phyloP scores from a whole-genome alignment of 2,329 filamentous ascomycete genomes.

The Fusarium globosum region DNA sequence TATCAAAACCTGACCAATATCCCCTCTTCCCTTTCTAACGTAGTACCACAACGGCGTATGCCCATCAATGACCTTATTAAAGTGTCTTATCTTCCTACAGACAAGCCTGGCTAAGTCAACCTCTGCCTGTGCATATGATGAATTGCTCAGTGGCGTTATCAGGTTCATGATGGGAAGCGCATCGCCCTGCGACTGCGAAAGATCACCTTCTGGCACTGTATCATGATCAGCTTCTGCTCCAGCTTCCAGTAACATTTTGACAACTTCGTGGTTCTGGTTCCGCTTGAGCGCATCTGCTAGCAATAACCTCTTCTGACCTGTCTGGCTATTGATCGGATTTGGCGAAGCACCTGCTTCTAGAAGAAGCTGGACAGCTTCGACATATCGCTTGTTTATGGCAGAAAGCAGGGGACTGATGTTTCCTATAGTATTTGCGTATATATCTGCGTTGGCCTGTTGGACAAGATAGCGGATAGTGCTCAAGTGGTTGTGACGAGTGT shows the following conservation, averaged over 20 bases:
- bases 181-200: not conserved
- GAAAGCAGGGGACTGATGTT: conserved; percentile 5
- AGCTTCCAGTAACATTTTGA: conserved; percentile 14
- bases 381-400: conserved; percentile 13
- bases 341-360: conserved; percentile 31
- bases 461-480: conserved; percentile 30
- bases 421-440: conserved; percentile 7
- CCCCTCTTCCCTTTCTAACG: conserved; percentile 11
- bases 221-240: conserved; percentile 32
- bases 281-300: conserved; percentile 17
- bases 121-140: conserved; percentile 15
- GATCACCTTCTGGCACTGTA: conserved; percentile 2
- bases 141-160: conserved; percentile 12
- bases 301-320: conserved; percentile 18
- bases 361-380: conserved; percentile 27
- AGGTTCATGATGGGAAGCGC: conserved; percentile 32
- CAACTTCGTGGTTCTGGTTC: conserved; percentile 6
- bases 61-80: conserved; percentile 15
- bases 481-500: conserved; percentile 12
- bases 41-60: conserved; percentile 31
- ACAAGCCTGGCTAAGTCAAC: conserved; percentile 14
- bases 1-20: conserved; percentile 29
- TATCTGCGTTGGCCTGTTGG: conserved; percentile 17
- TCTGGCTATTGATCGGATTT: conserved; percentile 13
- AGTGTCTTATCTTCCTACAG: conserved; percentile 19